Percentiles rank a stretch among this genome's conserved stretches.
Evolutionary conservation across 305 asterid species (phyloP).

Genomic region (Solanum hybrid): DNA sequence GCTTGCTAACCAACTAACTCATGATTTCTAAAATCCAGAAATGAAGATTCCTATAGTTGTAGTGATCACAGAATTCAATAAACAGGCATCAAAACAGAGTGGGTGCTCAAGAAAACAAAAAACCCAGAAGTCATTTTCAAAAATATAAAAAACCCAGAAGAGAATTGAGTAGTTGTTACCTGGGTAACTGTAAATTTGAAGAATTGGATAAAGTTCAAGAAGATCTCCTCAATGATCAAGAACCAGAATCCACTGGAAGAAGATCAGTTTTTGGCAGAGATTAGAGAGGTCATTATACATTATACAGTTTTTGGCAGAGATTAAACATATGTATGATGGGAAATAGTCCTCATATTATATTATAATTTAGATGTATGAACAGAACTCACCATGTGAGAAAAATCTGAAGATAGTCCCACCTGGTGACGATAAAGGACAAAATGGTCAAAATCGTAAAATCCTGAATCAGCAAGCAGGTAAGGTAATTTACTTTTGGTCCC

Average conservation of each 20-base stretch:
- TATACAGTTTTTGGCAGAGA: neutral
- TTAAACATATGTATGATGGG: neutral
- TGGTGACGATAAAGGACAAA: constrained; percentile 2
- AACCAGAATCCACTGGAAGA: constrained; percentile 9
- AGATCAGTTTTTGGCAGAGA: constrained; percentile 4
- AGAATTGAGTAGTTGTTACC: neutral
- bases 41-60: neutral
- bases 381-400: constrained; percentile 15
- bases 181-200: neutral
- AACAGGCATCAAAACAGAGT: neutral
- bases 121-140: neutral
- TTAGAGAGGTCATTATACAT: neutral
- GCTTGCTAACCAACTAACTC: neutral
- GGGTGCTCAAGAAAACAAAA: neutral
- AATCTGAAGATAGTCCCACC: neutral
- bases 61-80: neutral
- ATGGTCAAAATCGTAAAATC: neutral
- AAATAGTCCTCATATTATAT: neutral
- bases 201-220: neutral
- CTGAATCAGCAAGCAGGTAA: neutral
- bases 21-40: neutral
- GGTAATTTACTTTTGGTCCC: neutral
- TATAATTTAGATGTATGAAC: neutral
- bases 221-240: neutral
- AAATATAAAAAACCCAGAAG: neutral